These are phyloP conservation scores for Mollisia scopiformis DNA, from an alignment of 2,329 filamentous ascomycete species.

Conservation along the genomic window DNA sequence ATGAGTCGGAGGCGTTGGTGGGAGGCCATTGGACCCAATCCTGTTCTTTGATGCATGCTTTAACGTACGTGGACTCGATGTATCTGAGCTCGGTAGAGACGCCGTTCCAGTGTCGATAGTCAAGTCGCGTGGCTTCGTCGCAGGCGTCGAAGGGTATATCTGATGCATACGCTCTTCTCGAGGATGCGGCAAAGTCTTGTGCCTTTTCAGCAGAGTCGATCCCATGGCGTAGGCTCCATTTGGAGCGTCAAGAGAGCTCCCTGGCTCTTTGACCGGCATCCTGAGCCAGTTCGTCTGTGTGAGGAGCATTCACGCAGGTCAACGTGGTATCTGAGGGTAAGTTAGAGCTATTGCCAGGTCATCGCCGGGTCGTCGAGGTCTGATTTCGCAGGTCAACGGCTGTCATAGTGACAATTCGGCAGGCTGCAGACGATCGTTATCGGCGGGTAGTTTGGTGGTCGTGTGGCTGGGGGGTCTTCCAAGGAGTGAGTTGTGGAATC, in stretches of 20 bases:
- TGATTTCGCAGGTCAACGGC: slow-evolving; percentile 22
- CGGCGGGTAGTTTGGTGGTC: slow-evolving; percentile 6
- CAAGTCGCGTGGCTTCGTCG: slow-evolving; percentile 28
- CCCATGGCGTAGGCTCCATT: slow-evolving; percentile 29
- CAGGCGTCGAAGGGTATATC: slow-evolving; percentile 22
- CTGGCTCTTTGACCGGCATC: slow-evolving; percentile 36
- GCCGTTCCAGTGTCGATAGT: slow-evolving; percentile 30
- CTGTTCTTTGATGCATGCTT: slow-evolving; percentile 35
- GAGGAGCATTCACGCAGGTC: slow-evolving; percentile 36
- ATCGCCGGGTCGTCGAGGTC: slow-evolving; percentile 15
- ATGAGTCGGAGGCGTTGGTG: slow-evolving; percentile 66
- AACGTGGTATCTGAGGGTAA: slow-evolving; percentile 5
- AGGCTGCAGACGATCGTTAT: slow-evolving; percentile 21
- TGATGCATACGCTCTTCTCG: slow-evolving; percentile 25
- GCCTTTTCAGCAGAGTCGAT: slow-evolving; percentile 35
- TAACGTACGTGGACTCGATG: slow-evolving; percentile 34
- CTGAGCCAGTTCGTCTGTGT: slow-evolving; percentile 38
- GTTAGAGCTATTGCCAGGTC: slow-evolving; percentile 19
- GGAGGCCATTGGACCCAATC: slow-evolving; percentile 48
- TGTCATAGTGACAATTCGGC: slow-evolving; percentile 24
- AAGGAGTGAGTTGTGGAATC: not conserved
- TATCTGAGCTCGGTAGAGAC: slow-evolving; percentile 31
- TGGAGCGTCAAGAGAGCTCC: slow-evolving; percentile 31
- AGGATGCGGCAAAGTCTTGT: slow-evolving; percentile 38
- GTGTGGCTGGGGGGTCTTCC: slow-evolving; percentile 5